Conservation (phyloP, 2,329 filamentous ascomycete genomes). For the Paecilomyces variotii region DNA sequence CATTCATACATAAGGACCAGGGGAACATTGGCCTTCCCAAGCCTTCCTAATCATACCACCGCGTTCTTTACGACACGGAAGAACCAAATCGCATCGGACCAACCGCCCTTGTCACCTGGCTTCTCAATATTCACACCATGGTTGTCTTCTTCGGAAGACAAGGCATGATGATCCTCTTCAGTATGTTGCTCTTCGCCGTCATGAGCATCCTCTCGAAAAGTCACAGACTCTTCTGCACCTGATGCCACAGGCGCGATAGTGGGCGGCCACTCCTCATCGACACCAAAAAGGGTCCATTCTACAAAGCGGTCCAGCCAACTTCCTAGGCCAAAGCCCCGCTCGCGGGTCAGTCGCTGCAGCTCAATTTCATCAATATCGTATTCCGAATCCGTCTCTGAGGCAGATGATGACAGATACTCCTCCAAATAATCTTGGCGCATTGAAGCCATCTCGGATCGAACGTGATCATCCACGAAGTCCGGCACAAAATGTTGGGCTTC, state of each 20-base stretch:
- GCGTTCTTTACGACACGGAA: constrained; percentile 42
- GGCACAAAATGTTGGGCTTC: constrained; percentile 23
- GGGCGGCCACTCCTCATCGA: constrained; percentile 39
- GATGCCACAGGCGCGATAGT: not conserved
- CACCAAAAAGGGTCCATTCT: constrained; percentile 49
- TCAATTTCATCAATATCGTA: constrained; percentile 46
- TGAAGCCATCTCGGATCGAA: constrained; percentile 31
- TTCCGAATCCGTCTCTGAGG: constrained; percentile 22
- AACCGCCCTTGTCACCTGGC: constrained; percentile 38
- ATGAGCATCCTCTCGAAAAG: constrained; percentile 13
- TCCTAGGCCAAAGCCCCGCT: constrained; percentile 48
- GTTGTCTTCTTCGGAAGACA: constrained; percentile 22
- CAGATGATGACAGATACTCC: constrained; percentile 15
- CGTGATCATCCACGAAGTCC: constrained; percentile 43
- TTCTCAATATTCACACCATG: constrained; percentile 21
- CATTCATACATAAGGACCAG: not conserved
- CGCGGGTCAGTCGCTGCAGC: constrained; percentile 43
- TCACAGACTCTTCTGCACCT: not conserved
- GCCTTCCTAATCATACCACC: constrained; percentile 15
- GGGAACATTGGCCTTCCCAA: not conserved
- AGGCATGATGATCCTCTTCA: constrained; percentile 18
- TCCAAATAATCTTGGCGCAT: constrained; percentile 15
- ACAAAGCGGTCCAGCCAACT: constrained; percentile 51
- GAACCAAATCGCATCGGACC: constrained; percentile 53
- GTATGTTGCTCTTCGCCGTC: constrained; percentile 1